Evolutionary conservation across 164 flowering plant genomes (phyloP).

Genomic region (Nymphaea colorata): DNA sequence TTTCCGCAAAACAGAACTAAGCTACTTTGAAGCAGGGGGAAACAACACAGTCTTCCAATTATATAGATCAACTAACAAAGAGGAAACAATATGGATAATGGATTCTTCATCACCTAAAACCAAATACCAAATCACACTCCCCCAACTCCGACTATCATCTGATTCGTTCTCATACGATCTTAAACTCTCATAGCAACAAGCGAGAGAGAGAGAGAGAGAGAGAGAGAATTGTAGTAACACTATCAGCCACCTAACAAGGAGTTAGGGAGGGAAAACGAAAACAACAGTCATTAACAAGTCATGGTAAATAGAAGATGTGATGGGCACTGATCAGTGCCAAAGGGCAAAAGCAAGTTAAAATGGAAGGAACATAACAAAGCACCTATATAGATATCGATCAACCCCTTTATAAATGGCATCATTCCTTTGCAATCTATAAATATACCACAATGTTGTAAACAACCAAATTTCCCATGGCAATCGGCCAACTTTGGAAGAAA

Average conservation of each 20-base stretch:
- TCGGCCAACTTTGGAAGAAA: too few relatives aligned
- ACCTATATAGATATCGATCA: too few relatives aligned
- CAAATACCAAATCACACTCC: too few relatives aligned
- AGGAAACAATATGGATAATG: too few relatives aligned
- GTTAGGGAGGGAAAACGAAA: neutral
- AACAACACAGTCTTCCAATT: neutral
- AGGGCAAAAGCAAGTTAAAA: too few relatives aligned
- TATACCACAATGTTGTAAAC: too few relatives aligned
- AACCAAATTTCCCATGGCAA: too few relatives aligned
- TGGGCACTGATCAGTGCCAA: neutral
- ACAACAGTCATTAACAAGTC: neutral
- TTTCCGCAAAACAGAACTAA: neutral
- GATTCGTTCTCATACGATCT: neutral
- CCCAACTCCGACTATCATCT: too few relatives aligned
- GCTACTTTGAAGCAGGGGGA: neutral
- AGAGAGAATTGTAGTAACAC: neutral
- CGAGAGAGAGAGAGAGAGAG: conserved; percentile 1
- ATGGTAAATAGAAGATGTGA: neutral
- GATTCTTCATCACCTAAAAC: too few relatives aligned
- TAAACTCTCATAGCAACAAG: neutral
- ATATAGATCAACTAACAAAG: neutral
- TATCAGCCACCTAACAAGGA: neutral
- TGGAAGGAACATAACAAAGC: too few relatives aligned
- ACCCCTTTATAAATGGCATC: too few relatives aligned
- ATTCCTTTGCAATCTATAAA: too few relatives aligned